These are phyloP conservation scores for Coriolopsis trogii DNA, from an alignment of 1,284 basidiomycete genomes.

Conservation along the genomic window DNA sequence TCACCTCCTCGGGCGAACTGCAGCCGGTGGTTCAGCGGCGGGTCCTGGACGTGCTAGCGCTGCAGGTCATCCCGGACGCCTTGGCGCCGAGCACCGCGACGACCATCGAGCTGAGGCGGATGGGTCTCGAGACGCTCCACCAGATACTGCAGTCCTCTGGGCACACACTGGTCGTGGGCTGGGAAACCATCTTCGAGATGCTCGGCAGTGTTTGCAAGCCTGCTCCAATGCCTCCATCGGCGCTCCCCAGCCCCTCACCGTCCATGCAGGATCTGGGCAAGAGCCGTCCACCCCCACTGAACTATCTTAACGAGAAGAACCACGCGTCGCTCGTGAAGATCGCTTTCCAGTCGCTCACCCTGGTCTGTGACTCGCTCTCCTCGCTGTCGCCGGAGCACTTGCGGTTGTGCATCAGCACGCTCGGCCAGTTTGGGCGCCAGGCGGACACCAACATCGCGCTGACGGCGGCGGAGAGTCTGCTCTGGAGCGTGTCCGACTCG, in stretches of 20 bases:
- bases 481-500: constrained; percentile 94
- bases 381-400: constrained; percentile 82
- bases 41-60: constrained; percentile 80
- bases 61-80: constrained; percentile 72
- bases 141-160: constrained; percentile 90
- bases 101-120: constrained; percentile 77
- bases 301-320: constrained; percentile 64
- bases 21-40: constrained; percentile 78
- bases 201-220: constrained; percentile 78
- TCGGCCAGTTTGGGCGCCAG: constrained; percentile 91
- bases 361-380: constrained; percentile 93
- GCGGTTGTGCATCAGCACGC: constrained; percentile 84
- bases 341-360: constrained; percentile 90
- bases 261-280: constrained; percentile 28
- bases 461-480: constrained; percentile 85
- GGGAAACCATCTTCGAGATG: constrained; percentile 93
- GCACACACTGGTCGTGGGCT: constrained; percentile 88
- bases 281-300: constrained; percentile 51
- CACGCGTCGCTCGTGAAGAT: constrained; percentile 78
- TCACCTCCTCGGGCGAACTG: constrained; percentile 61
- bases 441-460: constrained; percentile 95
- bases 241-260: constrained; percentile 41
- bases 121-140: constrained; percentile 88
- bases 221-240: constrained; percentile 38
- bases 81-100: constrained; percentile 47